Conservation (phyloP, 805 yeast species). For the Cyberlindnera sargentensis region DNA sequence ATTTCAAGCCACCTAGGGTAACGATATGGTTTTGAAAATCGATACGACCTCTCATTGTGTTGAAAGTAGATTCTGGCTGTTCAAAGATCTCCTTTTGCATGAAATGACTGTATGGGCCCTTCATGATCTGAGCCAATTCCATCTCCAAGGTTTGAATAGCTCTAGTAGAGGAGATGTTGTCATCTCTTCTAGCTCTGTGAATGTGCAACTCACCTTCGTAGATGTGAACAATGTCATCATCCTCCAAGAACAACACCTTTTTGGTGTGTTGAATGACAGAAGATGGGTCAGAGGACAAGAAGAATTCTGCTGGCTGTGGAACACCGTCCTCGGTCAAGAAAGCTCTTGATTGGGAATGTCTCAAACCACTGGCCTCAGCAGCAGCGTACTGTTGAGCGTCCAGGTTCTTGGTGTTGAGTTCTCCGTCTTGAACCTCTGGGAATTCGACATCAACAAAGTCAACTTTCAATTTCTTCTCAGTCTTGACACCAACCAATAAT, state of each 20-base stretch:
- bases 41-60: slow-evolving; percentile 98
- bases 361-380: slow-evolving; percentile 43
- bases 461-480: slow-evolving; percentile 90
- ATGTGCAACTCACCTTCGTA: slow-evolving; percentile 97
- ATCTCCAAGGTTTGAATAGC: slow-evolving; percentile 94
- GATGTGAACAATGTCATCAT: slow-evolving; percentile 97
- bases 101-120: slow-evolving; percentile 91
- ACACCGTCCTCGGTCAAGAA: slow-evolving; percentile 89
- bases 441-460: slow-evolving; percentile 98
- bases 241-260: slow-evolving; percentile 93
- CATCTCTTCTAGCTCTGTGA: slow-evolving; percentile 88
- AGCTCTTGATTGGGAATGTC: slow-evolving; percentile 94
- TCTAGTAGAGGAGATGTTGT: slow-evolving; percentile 88
- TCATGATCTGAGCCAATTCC: slow-evolving; percentile 97
- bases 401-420: slow-evolving; percentile 16
- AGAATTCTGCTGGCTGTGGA: slow-evolving; percentile 93
- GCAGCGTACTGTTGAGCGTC: slow-evolving; percentile 36
- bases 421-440: slow-evolving; percentile 40
- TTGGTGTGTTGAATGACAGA: slow-evolving; percentile 96
- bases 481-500: slow-evolving; percentile 91
- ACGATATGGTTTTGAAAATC: slow-evolving; percentile 78
- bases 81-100: slow-evolving; percentile 99
- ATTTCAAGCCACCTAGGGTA: slow-evolving; percentile 83
- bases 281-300: slow-evolving; percentile 94
- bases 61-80: slow-evolving; percentile 96